Evolutionary conservation across 2,329 filamentous ascomycete species (phyloP).

Genomic region (Byssothecium circinans): DNA sequence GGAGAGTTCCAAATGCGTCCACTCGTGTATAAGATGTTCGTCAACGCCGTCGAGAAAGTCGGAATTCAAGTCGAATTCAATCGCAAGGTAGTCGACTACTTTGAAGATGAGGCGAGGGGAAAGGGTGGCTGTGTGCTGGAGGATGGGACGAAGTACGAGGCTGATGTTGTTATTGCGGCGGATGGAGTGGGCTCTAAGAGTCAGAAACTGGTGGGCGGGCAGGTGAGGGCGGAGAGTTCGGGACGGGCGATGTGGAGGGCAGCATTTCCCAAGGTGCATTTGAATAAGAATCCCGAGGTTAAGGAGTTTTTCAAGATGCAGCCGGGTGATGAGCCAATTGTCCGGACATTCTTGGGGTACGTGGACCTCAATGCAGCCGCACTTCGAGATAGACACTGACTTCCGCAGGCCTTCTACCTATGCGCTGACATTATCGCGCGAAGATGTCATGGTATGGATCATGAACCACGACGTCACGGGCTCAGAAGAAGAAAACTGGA

Average conservation of each 20-base stretch:
- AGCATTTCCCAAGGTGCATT: constrained; percentile 46
- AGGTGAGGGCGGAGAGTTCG: constrained; percentile 46
- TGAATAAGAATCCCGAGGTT: constrained; percentile 50
- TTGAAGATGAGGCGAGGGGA: constrained; percentile 45
- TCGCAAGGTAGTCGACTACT: constrained; percentile 48
- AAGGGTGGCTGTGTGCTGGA: constrained; percentile 42
- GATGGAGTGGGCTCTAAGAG: constrained; percentile 51
- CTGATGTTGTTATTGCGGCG: constrained; percentile 45
- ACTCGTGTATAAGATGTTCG: constrained; percentile 59
- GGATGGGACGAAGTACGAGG: constrained; percentile 47
- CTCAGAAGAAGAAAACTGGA: constrained; percentile 51
- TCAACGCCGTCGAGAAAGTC: constrained; percentile 51
- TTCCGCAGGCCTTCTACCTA: constrained; percentile 43
- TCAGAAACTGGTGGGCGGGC: constrained; percentile 49
- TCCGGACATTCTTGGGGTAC: constrained; percentile 50
- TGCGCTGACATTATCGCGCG: constrained; percentile 49
- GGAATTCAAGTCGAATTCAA: constrained; percentile 49
- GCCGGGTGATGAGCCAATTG: constrained; percentile 46
- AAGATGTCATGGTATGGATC: constrained; percentile 55
- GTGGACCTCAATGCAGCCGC: not conserved
- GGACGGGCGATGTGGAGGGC: constrained; percentile 47
- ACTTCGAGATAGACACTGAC: constrained; percentile 7
- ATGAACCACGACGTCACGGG: constrained; percentile 54
- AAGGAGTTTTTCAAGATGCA: constrained; percentile 52
- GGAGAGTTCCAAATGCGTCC: constrained; percentile 60